Evolutionary conservation across 495 filamentous ascomycete genomes (phyloP), one percentile per base, ranked within the genome.

Genomic region (Hypoxylon rickii): DNA sequence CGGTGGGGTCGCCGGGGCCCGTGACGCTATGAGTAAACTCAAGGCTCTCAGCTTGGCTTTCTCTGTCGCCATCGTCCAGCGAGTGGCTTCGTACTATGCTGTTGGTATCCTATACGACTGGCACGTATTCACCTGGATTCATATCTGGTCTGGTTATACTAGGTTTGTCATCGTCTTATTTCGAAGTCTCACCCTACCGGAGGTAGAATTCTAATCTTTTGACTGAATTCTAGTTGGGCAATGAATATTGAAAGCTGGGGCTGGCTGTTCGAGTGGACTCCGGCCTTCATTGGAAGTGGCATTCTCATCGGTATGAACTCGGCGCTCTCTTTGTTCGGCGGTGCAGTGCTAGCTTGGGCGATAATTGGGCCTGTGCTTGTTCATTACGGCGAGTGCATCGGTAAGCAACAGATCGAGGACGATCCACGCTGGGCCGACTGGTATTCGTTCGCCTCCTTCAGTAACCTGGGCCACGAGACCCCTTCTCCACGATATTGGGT

Each of bases 301-400:
- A 83, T 88, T 62, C 76, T 88, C 34, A 82, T 87, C 55, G 85
- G 85, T 52, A 74, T 86, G 39, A 86, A 87, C 69, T 75, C 81
- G 6, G 81, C 83, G 31, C 77, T 86, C 58, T 86, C 82, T 44
- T 79, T 87, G 74, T 82, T 87, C 45, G 68, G 49, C 12, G 85
- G 85, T 12, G 75, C 76, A 17, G 61, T 88, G 18, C 67, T 85
- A 16, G 83, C 84, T 29, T 88, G 85, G 85, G 85, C 75, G 41
- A 67, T 88, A 53, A 86, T 88, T 58, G 85, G 85, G 5, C 85
- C 85, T 34, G 63, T 72, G 0, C 78, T 87, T 12, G 81, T 88
- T 1, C 76, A 80, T 55, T 80, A 79, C 45, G 81, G 78, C 46
- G 71, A 69, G 52, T 76, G 71, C 48, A 71, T 79, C 43, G 83